Percentiles rank a stretch among this genome's conserved stretches.
These are phyloP conservation scores for Fraxinus velutina DNA, from an alignment of 305 asterid species.

Conservation along the genomic window DNA sequence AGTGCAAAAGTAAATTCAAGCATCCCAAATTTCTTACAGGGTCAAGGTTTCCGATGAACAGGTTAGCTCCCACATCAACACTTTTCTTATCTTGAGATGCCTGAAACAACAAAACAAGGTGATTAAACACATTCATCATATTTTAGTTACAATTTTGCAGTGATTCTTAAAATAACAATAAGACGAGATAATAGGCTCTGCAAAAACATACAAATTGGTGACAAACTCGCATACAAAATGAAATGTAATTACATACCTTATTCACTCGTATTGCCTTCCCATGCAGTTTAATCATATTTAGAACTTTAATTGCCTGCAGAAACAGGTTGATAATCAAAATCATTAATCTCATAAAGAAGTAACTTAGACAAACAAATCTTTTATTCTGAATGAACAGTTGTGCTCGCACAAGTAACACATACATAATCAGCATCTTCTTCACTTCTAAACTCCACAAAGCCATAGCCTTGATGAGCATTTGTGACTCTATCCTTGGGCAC, in stretches of 20 bases:
- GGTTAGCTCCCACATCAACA: constrained; percentile 94
- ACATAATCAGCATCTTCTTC: constrained; percentile 99
- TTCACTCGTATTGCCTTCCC: constrained; percentile 91
- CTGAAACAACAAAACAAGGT: constrained; percentile 31
- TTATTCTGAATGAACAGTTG: not conserved
- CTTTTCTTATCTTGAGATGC: constrained; percentile 94
- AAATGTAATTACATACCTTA: constrained; percentile 47
- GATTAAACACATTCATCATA: not conserved
- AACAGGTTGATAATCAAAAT: constrained; percentile 13
- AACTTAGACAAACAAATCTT: not conserved
- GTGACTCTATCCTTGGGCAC: constrained; percentile 97
- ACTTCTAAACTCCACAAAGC: constrained; percentile 89
- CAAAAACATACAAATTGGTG: not conserved
- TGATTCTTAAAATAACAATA: not conserved
- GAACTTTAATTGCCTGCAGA: constrained; percentile 80
- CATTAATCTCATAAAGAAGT: not conserved
- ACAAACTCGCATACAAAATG: not conserved
- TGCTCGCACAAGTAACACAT: constrained; percentile 26
- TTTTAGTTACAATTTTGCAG: not conserved
- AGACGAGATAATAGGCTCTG: not conserved
- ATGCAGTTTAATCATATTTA: constrained; percentile 79
- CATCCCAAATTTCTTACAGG: constrained; percentile 55
- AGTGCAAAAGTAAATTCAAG: not conserved
- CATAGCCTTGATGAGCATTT: constrained; percentile 87
- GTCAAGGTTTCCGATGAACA: constrained; percentile 90